These are phyloP conservation scores for Sarcocystis neurona DNA, from an alignment of 169 alveolate genomes.

Conservation along the genomic window DNA sequence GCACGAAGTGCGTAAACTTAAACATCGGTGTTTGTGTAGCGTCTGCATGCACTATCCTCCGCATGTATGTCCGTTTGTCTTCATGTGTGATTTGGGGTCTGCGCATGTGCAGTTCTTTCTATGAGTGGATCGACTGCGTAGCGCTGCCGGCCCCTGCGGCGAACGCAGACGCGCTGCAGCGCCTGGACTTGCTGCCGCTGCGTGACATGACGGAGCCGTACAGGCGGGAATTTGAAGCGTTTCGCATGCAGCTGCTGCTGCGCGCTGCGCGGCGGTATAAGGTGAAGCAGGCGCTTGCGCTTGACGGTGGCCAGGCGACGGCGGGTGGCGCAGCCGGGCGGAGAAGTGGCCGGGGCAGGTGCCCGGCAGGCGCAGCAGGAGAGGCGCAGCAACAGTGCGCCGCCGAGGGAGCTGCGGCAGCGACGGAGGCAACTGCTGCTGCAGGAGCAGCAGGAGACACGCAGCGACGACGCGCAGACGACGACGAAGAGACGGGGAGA, in stretches of 20 bases:
- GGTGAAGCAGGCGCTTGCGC: conserved; percentile 7
- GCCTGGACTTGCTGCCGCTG: conserved; percentile 45
- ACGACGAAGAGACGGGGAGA: too few relatives aligned
- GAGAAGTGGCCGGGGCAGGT: conserved; percentile 33
- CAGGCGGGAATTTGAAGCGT: neutral
- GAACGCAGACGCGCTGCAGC: conserved; percentile 51
- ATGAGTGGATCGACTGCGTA: conserved; percentile 36
- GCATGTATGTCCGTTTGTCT: neutral
- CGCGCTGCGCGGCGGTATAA: conserved; percentile 42
- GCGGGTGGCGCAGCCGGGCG: too few relatives aligned
- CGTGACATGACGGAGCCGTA: conserved; percentile 21
- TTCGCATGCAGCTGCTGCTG: conserved; percentile 14
- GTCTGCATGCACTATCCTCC: too few relatives aligned
- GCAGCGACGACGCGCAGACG: neutral
- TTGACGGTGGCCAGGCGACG: too few relatives aligned
- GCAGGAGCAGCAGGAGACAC: neutral
- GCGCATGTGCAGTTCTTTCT: conserved; percentile 47
- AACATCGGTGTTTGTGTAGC: too few relatives aligned
- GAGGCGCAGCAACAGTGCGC: neutral
- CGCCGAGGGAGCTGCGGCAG: conserved; percentile 19
- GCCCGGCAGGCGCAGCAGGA: conserved; percentile 16
- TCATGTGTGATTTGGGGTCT: neutral
- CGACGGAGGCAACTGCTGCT: conserved; percentile 23
- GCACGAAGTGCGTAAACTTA: too few relatives aligned
- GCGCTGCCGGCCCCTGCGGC: conserved; percentile 61